phyloP scores from a whole-genome alignment of 179 eudicot genomes.

The Carnegiea gigantea region DNA sequence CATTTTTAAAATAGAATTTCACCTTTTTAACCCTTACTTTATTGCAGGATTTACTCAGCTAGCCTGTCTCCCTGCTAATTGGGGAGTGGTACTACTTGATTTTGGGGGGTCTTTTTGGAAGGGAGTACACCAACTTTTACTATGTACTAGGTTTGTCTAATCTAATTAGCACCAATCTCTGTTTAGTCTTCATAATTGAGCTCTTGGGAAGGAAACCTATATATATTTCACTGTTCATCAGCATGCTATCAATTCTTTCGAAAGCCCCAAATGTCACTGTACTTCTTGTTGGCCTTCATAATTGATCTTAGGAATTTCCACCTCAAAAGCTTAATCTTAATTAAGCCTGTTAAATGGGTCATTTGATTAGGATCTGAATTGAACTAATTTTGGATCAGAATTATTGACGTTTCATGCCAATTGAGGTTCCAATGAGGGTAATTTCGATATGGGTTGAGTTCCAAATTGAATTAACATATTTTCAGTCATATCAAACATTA shows the following conservation, averaged over 20 bases:
- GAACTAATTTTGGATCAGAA: too few relatives aligned
- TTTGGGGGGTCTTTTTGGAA: too few relatives aligned
- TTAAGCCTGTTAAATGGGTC: too few relatives aligned
- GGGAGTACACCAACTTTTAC: too few relatives aligned
- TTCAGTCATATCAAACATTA: too few relatives aligned
- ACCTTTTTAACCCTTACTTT: slow-evolving; percentile 19
- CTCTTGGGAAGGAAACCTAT: background rate
- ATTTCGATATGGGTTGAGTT: too few relatives aligned
- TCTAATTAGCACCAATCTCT: slow-evolving; percentile 16
- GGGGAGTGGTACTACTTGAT: slow-evolving; percentile 8
- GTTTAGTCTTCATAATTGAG: background rate
- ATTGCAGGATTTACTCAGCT: slow-evolving; percentile 31
- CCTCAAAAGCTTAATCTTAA: too few relatives aligned
- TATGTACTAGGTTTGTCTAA: background rate
- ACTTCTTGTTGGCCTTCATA: background rate
- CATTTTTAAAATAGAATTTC: background rate
- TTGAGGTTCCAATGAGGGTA: too few relatives aligned
- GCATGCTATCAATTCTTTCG: slow-evolving; percentile 23
- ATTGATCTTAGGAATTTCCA: background rate
- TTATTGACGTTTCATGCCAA: too few relatives aligned
- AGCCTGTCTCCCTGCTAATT: slow-evolving; percentile 9
- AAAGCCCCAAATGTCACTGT: slow-evolving; percentile 6
- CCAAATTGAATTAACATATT: too few relatives aligned
- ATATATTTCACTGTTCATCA: slow-evolving; percentile 21
- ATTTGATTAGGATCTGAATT: too few relatives aligned